These are phyloP conservation scores for Podospora australis DNA, from an alignment of 495 filamentous ascomycete species.

Conservation along the genomic window DNA sequence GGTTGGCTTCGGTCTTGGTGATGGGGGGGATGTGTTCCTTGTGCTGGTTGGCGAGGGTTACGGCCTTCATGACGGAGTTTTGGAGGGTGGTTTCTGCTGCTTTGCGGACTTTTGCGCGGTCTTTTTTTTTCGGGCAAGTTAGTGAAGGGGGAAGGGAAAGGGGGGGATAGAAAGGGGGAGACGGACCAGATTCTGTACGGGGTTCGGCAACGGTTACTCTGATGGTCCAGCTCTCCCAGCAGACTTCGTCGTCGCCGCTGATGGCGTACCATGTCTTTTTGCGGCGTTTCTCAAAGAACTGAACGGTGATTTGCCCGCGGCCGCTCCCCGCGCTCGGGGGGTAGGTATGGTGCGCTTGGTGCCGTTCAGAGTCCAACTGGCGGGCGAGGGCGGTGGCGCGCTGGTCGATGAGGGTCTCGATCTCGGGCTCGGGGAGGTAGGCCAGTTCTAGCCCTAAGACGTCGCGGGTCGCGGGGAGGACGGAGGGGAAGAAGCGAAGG, in stretches of 20 bases:
- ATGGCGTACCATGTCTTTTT: constrained; percentile 77
- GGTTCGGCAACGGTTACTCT: constrained; percentile 87
- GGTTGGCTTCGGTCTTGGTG: constrained; percentile 84
- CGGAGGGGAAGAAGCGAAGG: constrained; percentile 88
- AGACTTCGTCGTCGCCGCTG: constrained; percentile 79
- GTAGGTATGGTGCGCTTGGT: constrained; percentile 20
- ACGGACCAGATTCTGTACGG: constrained; percentile 77
- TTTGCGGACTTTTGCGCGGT: constrained; percentile 76
- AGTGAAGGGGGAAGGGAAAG: not conserved
- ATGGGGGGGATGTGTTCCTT: constrained; percentile 98
- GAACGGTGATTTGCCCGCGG: constrained; percentile 74
- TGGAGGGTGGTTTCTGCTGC: constrained; percentile 84
- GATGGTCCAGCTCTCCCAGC: constrained; percentile 93
- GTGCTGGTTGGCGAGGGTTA: constrained; percentile 74
- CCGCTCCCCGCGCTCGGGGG: constrained; percentile 54
- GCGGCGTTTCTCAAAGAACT: constrained; percentile 91
- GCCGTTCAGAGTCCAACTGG: constrained; percentile 46
- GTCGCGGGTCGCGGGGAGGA: constrained; percentile 79
- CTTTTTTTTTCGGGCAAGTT: constrained; percentile 37
- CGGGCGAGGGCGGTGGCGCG: constrained; percentile 70
- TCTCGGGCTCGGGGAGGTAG: constrained; percentile 78
- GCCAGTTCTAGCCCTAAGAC: constrained; percentile 89
- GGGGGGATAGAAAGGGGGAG: not conserved
- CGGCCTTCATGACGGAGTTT: constrained; percentile 79
- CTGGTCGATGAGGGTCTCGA: constrained; percentile 89